Evolutionary conservation across 1,284 basidiomycete genomes (phyloP), one percentile per base, ranked within the genome.

Genomic region (Flammula alnicola): DNA sequence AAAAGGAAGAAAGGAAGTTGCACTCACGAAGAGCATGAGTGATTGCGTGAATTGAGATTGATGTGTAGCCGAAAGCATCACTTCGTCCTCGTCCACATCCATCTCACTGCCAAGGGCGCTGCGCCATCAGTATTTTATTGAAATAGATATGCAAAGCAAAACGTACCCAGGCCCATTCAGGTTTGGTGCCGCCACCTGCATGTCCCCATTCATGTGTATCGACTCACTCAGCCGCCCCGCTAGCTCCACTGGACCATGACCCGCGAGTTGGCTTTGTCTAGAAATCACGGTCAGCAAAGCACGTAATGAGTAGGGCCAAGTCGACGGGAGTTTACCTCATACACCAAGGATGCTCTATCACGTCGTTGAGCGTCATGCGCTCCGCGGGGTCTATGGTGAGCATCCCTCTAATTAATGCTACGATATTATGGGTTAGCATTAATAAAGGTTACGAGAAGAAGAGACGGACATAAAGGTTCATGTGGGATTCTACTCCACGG

Each of bases 401-500:
- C 68, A 97, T 80, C 3, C 85, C 81, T 6, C 79, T 73, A 12
- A 96, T 71, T 1, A 95, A 72, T 10, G 85, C 93, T 93, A 20
- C 23, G 44, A 36, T 10, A 29, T 7, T 11, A 44, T 7, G 10
- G 5, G 14, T 12, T 26, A 40, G 12, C 20, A 22, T 11, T 40
- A 22, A 17, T 22, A 27, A 38, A 30, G 11, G 16, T 7, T 14
- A 46, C 4, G 3, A 33, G 26, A 44, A 10, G 29, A 29, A 14
- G 22, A 12, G 5, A 70, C 82, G 52, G 61, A 94, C 86, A 83
- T 19, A 87, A 73, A 0, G 83, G 80, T 42, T 81, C 76, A 1
- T 70, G 64, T 12, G 76, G 71, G 43, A 98, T 81, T 12, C 84
- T 75, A 51, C 77, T 83, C 96, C 96, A 99, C 0, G 96, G 96